phyloP scores from a whole-genome alignment of 768 basidiomycete species.

The Inosperma sp. region DNA sequence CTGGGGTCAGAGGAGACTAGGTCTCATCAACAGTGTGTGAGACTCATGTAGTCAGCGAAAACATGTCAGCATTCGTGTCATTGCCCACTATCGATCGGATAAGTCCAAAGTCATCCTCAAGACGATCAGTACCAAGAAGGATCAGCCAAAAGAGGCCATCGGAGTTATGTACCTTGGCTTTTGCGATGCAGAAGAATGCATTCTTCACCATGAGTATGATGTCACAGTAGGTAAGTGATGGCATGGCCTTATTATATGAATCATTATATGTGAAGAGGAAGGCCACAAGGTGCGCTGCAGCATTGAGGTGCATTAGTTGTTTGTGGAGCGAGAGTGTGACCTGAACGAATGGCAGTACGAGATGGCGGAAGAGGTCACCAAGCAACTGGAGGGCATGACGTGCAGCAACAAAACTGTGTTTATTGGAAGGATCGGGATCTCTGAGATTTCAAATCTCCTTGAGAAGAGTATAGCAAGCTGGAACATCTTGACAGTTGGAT shows the following conservation, averaged over 20 bases:
- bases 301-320: conserved; percentile 16
- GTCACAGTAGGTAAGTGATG: conserved; percentile 20
- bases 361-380: conserved; percentile 12
- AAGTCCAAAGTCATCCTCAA: background rate
- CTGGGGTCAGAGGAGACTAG: too few relatives aligned
- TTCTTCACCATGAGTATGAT: conserved; percentile 18
- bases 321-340: conserved; percentile 16
- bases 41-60: background rate
- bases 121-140: background rate
- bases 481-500: conserved; percentile 19
- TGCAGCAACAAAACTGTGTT: conserved; percentile 8
- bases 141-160: conserved; percentile 18
- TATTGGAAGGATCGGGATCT: background rate
- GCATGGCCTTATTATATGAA: conserved; percentile 14
- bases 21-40: too few relatives aligned
- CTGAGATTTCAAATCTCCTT: conserved; percentile 15
- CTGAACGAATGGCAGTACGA: conserved; percentile 21
- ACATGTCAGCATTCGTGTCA: background rate
- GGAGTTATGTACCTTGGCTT: conserved; percentile 26
- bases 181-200: conserved; percentile 25
- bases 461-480: conserved; percentile 14
- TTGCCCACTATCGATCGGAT: background rate
- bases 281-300: conserved; percentile 11
- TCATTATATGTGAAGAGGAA: conserved; percentile 4
- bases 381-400: background rate